Evolutionary conservation across 1,284 basidiomycete species (phyloP).

Genomic region (Boletus semigastroideus): DNA sequence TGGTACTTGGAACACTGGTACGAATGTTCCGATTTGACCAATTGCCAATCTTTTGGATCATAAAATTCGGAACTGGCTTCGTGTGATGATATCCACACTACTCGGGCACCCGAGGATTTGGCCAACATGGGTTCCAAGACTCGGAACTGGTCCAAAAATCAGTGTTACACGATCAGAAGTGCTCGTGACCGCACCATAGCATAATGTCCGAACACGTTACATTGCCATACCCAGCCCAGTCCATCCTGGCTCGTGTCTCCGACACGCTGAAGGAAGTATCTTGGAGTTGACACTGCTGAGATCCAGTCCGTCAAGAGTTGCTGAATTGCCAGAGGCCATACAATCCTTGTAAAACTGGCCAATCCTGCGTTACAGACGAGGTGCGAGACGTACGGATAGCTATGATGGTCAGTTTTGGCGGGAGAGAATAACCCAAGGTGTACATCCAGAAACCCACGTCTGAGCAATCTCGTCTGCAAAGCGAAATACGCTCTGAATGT

Average conservation of each 20-base stretch:
- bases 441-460: slow-evolving; percentile 45
- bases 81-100: slow-evolving; percentile 81
- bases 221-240: slow-evolving; percentile 82
- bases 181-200: slow-evolving; percentile 57
- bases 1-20: slow-evolving; percentile 84
- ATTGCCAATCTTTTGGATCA: slow-evolving; percentile 71
- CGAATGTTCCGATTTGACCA: slow-evolving; percentile 56
- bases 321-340: slow-evolving; percentile 49
- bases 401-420: slow-evolving; percentile 30
- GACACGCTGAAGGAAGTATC: slow-evolving; percentile 58
- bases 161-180: slow-evolving; percentile 7
- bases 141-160: slow-evolving; percentile 49
- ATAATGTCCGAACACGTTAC: slow-evolving; percentile 84
- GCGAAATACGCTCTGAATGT: slow-evolving; percentile 58
- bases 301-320: slow-evolving; percentile 55
- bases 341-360: slow-evolving; percentile 59
- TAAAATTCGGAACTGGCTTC: slow-evolving; percentile 60
- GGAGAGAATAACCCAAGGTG: neutral
- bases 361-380: slow-evolving; percentile 84
- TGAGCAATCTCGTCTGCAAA: slow-evolving; percentile 59
- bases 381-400: slow-evolving; percentile 82
- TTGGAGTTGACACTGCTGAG: slow-evolving; percentile 55
- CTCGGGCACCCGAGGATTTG: slow-evolving; percentile 51
- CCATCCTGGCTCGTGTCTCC: slow-evolving; percentile 70
- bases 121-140: slow-evolving; percentile 51